Conservation (phyloP, 495 filamentous ascomycete species). For the Podospora conica region DNA sequence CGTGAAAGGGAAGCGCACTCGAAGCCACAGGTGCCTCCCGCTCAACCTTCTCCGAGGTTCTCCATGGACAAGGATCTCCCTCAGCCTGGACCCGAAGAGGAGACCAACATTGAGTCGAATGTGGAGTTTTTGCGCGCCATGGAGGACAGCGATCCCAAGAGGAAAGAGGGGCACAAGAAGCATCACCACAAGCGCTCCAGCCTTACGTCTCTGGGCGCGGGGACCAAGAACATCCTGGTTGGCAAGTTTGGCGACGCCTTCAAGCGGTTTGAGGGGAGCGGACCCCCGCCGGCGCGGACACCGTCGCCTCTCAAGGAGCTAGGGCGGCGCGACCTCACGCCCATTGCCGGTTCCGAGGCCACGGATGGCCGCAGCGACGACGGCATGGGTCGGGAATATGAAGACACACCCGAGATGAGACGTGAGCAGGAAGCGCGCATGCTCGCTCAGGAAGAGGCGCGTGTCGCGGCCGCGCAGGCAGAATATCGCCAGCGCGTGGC, state of each 20-base stretch:
- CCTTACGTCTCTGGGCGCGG: slow-evolving; percentile 64
- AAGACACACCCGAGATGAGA: slow-evolving; percentile 80
- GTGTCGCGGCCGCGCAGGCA: slow-evolving; percentile 87
- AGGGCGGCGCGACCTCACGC: slow-evolving; percentile 54
- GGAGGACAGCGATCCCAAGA: slow-evolving; percentile 66
- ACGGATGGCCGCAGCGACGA: slow-evolving; percentile 66
- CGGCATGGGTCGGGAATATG: slow-evolving; percentile 50
- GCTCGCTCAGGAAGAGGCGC: slow-evolving; percentile 80
- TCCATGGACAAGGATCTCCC: slow-evolving; percentile 33
- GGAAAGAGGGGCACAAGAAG: slow-evolving; percentile 62
- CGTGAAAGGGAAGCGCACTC: slow-evolving; percentile 52
- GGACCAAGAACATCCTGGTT: slow-evolving; percentile 78
- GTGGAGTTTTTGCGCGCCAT: slow-evolving; percentile 80
- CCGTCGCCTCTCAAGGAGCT: slow-evolving; percentile 51
- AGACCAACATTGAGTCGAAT: slow-evolving; percentile 71
- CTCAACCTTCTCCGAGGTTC: slow-evolving; percentile 31
- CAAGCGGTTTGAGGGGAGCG: slow-evolving; percentile 76
- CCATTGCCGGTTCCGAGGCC: slow-evolving; percentile 71
- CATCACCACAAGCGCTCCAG: slow-evolving; percentile 71
- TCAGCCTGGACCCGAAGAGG: slow-evolving; percentile 46
- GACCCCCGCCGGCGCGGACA: slow-evolving; percentile 38
- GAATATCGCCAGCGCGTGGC: slow-evolving; percentile 79
- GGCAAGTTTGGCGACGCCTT: slow-evolving; percentile 96
- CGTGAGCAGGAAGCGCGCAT: slow-evolving; percentile 82
- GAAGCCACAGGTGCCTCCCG: slow-evolving; percentile 31